Base-by-base conservation (phyloP, 257 asterid species). In the Rubia yunnanensis region DNA sequence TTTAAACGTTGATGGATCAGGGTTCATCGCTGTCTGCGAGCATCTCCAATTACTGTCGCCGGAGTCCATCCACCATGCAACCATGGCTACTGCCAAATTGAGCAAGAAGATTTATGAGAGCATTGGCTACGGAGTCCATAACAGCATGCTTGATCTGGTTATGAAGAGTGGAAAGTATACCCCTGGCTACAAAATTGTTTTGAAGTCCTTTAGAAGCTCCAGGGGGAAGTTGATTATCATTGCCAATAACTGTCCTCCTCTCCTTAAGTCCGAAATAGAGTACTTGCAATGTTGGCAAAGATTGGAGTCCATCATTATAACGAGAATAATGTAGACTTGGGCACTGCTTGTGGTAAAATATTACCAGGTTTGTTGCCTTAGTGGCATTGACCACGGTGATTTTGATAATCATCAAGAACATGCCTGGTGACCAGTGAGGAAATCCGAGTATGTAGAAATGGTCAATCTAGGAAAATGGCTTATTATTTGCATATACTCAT, bases 221-320 rank as follows among this genome's bases (percentile, higher is more conserved):
- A 89, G 84, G 81, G 95, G 96, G 39, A 79, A 79, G 26, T 61
- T 79, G 67, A 52, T 79, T 11, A 70, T 79, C 53, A 75, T 75
- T 72, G 81, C 94, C 10, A 85, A 88, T 82, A 88, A 88, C 73
- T 85, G 94, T 76, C 96, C 96, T 55, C 96, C 96, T n/a, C 77
- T 88, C 75, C 82, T 89, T 79, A 88, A 88, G 76, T 88, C 96
- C 3, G 94, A 88, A 83, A 88, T 88, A 1, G 94, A 88, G 84
- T 88, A 85, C 82, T 88, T 28, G 91, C 96, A 0, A 88, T 88
- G 94, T 80, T 85, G 67, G 69, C 91, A 0, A 85, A 88, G 64
- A 82, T 88, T 67, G 83, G 81, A 8, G 95, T 87, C 26, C 95
- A 85, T 74, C 92, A 88, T 74, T 88, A 88, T 60, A 88, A 80